Evolutionary conservation across 495 filamentous ascomycete genomes (phyloP).

Genomic region (Chlorociboria aeruginascens): DNA sequence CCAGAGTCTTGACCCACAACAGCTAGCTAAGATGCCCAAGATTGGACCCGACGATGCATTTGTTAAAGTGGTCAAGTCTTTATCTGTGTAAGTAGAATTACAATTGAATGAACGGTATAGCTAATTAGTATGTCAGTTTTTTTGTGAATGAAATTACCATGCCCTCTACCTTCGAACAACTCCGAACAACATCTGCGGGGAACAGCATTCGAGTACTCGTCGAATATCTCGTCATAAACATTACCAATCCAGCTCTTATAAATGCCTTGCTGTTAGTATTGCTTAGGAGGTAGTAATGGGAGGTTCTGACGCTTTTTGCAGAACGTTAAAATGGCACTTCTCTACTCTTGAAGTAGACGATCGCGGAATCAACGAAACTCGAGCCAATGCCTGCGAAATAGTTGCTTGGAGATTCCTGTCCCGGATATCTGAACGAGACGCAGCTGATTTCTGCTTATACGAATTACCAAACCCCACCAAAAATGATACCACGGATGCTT

Average conservation of each 20-base stretch:
- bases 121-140: slow-evolving; percentile 37
- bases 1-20: too few relatives aligned
- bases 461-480: slow-evolving; percentile 45
- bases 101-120: background rate
- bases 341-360: slow-evolving; percentile 46
- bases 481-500: background rate
- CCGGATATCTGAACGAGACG: slow-evolving; percentile 66
- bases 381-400: slow-evolving; percentile 80
- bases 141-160: slow-evolving; percentile 51
- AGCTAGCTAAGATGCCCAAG: slow-evolving; percentile 26
- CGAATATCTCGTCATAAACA: slow-evolving; percentile 47
- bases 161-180: slow-evolving; percentile 68
- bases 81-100: slow-evolving; percentile 42
- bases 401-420: slow-evolving; percentile 83
- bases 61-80: slow-evolving; percentile 52
- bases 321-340: slow-evolving; percentile 75
- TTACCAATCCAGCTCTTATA: slow-evolving; percentile 63
- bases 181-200: slow-evolving; percentile 53
- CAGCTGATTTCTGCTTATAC: slow-evolving; percentile 72
- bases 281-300: background rate
- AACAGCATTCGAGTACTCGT: slow-evolving; percentile 54
- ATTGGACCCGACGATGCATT: slow-evolving; percentile 55
- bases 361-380: slow-evolving; percentile 58
- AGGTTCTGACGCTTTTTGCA: slow-evolving; percentile 18
- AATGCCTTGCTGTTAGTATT: slow-evolving; percentile 61